These are phyloP conservation scores for Backusella luteola DNA, from an alignment of 192 early-diverging fungal species.

Conservation along the genomic window DNA sequence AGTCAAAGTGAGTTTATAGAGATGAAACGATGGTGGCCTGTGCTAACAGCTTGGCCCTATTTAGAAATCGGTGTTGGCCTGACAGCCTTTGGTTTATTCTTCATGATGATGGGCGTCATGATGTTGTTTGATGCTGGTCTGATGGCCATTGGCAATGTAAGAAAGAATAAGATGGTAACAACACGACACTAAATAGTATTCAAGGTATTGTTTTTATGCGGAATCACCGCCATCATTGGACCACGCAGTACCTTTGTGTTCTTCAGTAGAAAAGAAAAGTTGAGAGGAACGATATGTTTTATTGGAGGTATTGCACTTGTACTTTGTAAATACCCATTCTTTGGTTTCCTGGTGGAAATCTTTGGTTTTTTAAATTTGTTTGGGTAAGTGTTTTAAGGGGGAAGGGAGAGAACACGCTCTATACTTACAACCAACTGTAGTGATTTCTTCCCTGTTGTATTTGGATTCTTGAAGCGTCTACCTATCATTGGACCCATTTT, in stretches of 20 bases:
- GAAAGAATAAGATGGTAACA: not conserved
- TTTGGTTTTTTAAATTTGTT: constrained; percentile 98
- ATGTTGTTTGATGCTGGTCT: constrained; percentile 95
- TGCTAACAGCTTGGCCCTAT: not conserved
- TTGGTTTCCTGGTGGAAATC: constrained; percentile 86
- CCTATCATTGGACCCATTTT: constrained; percentile 89
- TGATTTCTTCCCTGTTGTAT: constrained; percentile 94
- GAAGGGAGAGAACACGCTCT: too few relatives aligned
- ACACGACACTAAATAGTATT: not conserved
- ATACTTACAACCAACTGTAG: constrained; percentile 35
- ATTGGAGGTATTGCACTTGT: constrained; percentile 87
- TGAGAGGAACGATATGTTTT: constrained; percentile 88
- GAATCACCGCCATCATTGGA: constrained; percentile 89
- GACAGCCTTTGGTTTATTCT: constrained; percentile 88
- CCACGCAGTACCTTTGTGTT: constrained; percentile 82
- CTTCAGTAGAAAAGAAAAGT: constrained; percentile 84
- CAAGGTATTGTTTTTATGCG: constrained; percentile 87
- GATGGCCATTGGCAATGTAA: constrained; percentile 95
- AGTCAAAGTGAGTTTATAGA: constrained; percentile 23
- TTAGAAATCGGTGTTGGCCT: constrained; percentile 91
- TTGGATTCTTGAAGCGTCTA: constrained; percentile 83
- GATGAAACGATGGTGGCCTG: not conserved
- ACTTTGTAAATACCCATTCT: constrained; percentile 84
- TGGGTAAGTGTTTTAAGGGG: constrained; percentile 58
- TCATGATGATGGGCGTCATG: constrained; percentile 92